Base-by-base conservation (phyloP, 139 green algal species). In the Microglena sp. region DNA sequence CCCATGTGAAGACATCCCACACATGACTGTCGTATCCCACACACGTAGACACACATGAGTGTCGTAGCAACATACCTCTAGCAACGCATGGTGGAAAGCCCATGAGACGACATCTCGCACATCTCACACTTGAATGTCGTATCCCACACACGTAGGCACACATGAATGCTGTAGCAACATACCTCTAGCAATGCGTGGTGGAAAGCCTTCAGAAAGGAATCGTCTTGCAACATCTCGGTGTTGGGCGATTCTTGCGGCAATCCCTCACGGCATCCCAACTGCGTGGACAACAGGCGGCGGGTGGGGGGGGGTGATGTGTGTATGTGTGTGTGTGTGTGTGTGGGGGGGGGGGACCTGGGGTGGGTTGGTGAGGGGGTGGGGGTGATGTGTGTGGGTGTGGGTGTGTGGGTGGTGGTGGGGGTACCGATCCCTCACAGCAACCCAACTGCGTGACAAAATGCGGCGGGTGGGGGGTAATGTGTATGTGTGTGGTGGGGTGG, bases 151-250 rank as follows among this genome's bases (percentile, higher is more conserved):
- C n/a, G n/a, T n/a, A n/a, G n/a, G n/a, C n/a, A n/a, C n/a, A n/a
- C n/a, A n/a, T n/a, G n/a, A n/a, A n/a, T n/a, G n/a, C n/a, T n/a
- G n/a, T n/a, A n/a, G n/a, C n/a, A n/a, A n/a, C 59, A 59, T 36
- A 92, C 77, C 80, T 96, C 87, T 33, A 96, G 73, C 54, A 96
- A 72, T 8, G 81, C 82, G 69, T 95, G 85, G 68, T 96, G 89
- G 68, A 94, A n/a, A 11, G 57, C 29, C 33, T 75, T 64, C 46
- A 88, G 66, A 40, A 92, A 92, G 0, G 34, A 59, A 1, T 86
- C 84, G 30, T 95, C 78, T 31, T 92, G 60, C 53, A 93, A 72
- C 68, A 84, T 73, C 7, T 82, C 79, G 7, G n/a, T n/a, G n/a
- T 79, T 69, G 3, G 54, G 75, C 2, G 82, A 82, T 2, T 33